Evolutionary conservation across 1,284 basidiomycete species (phyloP).

Genomic region (Coniferiporia weirii): DNA sequence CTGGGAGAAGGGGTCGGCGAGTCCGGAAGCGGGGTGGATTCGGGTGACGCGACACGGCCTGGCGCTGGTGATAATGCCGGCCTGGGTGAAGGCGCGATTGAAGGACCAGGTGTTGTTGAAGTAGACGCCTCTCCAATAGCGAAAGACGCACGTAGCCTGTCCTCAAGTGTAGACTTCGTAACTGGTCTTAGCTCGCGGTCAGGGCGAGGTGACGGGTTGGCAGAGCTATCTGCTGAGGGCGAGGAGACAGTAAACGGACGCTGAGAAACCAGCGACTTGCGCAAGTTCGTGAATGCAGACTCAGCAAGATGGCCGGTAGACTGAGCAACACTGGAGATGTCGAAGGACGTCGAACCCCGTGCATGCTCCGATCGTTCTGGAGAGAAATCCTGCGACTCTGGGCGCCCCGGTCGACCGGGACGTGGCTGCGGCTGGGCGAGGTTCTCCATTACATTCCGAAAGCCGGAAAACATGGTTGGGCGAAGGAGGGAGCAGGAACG

Average conservation of each 20-base stretch:
- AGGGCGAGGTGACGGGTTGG: slow-evolving; percentile 19
- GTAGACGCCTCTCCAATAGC: slow-evolving; percentile 49
- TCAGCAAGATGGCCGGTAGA: slow-evolving; percentile 55
- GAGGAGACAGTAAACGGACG: slow-evolving; percentile 37
- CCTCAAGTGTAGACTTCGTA: slow-evolving; percentile 61
- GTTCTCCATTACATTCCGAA: slow-evolving; percentile 54
- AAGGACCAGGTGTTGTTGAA: slow-evolving; percentile 42
- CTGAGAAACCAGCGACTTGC: slow-evolving; percentile 55
- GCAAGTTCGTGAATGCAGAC: slow-evolving; percentile 50
- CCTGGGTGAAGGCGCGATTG: slow-evolving; percentile 36
- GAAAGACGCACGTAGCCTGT: slow-evolving; percentile 59
- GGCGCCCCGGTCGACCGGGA: slow-evolving; percentile 24
- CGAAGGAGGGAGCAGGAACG: background rate
- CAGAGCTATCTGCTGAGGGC: slow-evolving; percentile 16
- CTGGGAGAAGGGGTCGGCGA: slow-evolving; percentile 30
- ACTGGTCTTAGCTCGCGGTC: slow-evolving; percentile 23
- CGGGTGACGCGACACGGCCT: slow-evolving; percentile 36
- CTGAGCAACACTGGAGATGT: slow-evolving; percentile 30
- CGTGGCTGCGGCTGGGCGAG: slow-evolving; percentile 41
- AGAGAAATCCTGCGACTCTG: slow-evolving; percentile 29
- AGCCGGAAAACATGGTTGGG: slow-evolving; percentile 62
- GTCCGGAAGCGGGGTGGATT: slow-evolving; percentile 39
- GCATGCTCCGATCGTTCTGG: slow-evolving; percentile 20
- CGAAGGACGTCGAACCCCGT: slow-evolving; percentile 31
- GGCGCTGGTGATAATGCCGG: slow-evolving; percentile 31